Base-by-base conservation (phyloP, 176 grass and related monocot species). In the Musa acuminata region DNA sequence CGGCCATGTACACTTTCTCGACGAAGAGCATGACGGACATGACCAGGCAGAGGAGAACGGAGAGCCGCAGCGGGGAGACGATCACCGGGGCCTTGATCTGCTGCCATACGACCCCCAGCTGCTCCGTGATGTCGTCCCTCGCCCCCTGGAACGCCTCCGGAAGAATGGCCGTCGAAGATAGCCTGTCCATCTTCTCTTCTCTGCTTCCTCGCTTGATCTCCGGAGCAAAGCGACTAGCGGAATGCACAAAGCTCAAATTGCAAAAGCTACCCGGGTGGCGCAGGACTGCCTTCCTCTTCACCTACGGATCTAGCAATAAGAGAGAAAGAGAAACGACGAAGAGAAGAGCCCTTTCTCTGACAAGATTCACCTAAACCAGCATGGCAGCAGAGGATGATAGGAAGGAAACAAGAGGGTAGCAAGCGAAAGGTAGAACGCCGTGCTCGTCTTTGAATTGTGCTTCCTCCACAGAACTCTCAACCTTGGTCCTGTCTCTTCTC, bases 1-100 rank as follows among this genome's bases (percentile, higher is more conserved):
- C 58, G 71, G 92, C 67, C 89, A 96, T 68, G 82, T 87, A 96
- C 68, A 85, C 82, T 82, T 91, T 96, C 89, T 96, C 92, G 13
- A 75, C 75, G 27, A 89, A 49, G 54, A 96, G 75, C 86, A 91
- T 87, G n/a, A 89, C 82, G n/a, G 89, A 91, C 92, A 96, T 89
- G 64, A n/a, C 71, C 12, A 96, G 89, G 77, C 89, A 91, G 4
- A 87, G 11, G 29, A 72, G 23, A 71, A 96, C 92, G 2, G 84
- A 72, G 13, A 85, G 50, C 9, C 52, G 81, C 54, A 96, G 86
- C 74, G 89, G 62, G 55, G 92, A 86, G 67, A 85, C 92, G 53
- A 89, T 67, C 23, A 96, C 80, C 8, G 86, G 89, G 6, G 80
- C 84, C 52, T 75, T 79, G 9, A 88, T 23, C 64, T 90, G 91